Base-by-base conservation (phyloP, 2,329 filamentous ascomycete genomes). In the Fonsecaea erecta region DNA sequence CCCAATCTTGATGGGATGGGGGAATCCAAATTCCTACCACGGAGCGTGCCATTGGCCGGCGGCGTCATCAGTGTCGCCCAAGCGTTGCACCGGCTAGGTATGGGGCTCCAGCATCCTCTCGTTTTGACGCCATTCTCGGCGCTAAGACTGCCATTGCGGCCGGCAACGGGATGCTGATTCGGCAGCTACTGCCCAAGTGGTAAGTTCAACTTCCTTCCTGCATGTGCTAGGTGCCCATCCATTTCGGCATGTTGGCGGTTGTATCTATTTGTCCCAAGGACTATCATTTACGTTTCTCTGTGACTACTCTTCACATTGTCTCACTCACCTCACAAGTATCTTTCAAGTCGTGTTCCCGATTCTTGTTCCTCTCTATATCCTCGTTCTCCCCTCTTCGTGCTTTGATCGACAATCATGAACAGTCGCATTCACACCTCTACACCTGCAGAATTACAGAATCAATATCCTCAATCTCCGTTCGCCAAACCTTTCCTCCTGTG, bases 81-180 rank as follows among this genome's bases (percentile, higher is more conserved):
- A 48, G 43, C n/a, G 43, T 48, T 48, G 43, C 43, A 48, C 51
- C 51, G 51, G 26, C 30, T 53, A 53, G 26, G 51, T 30, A 18
- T 48, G 43, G 14, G 28, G 26, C 46, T 34, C 7, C 35, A 32
- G 57, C 18, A 52, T 14, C 57, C 21, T 26, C 30, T 46, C 26
- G 30, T 16, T 35, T 57, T 62, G 60, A 48, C 60, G 52, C 60
- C 51, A 62, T 46, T n/a, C 30, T 21, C 37, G 37, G 52, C 60
- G 60, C 60, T 55, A 62, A 21, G 26, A 14, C 30, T 48, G 26
- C 40, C 35, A 34, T 55, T 28, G 24, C 35, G 40, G 21, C 52
- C 24, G 60, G 30, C 46, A 37, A n/a, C 24, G 57, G 43, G 12
- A 30, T 52, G 43, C 18, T 62, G 53, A 26, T 48, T 62, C 60